These are phyloP conservation scores for Beauveria sp. DNA, from an alignment of 2,329 filamentous ascomycete species.

Conservation along the genomic window DNA sequence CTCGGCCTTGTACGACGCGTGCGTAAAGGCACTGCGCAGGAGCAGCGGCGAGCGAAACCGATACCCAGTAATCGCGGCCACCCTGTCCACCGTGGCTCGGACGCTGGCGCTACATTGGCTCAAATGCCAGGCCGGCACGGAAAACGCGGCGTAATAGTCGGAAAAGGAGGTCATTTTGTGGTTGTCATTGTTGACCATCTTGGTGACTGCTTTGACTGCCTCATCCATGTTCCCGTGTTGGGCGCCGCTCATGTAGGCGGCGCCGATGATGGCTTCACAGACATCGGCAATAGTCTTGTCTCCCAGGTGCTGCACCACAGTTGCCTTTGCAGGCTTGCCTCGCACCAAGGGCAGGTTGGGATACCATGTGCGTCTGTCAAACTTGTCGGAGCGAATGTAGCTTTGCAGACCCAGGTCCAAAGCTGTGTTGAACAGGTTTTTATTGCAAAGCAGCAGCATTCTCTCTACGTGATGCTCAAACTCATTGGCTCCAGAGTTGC, in stretches of 20 bases:
- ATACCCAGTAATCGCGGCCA: constrained; percentile 52
- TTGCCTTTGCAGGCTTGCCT: constrained; percentile 53
- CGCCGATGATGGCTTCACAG: constrained; percentile 89
- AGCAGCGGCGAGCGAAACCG: constrained; percentile 68
- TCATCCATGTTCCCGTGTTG: constrained; percentile 40
- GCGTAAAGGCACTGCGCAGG: constrained; percentile 77
- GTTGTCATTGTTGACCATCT: constrained; percentile 59
- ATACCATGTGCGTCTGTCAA: constrained; percentile 83
- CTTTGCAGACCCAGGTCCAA: constrained; percentile 57
- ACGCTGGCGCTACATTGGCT: constrained; percentile 53
- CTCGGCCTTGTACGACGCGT: constrained; percentile 79
- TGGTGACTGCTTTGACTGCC: constrained; percentile 57
- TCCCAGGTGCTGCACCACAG: constrained; percentile 57
- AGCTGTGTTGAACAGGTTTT: constrained; percentile 76
- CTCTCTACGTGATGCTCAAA: constrained; percentile 83
- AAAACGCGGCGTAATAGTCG: constrained; percentile 67
- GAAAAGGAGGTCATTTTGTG: constrained; percentile 63
- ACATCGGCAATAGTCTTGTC: constrained; percentile 94
- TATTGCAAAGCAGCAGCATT: constrained; percentile 87
- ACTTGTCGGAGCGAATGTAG: constrained; percentile 75
- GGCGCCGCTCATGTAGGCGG: constrained; percentile 54
- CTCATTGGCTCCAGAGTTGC: constrained; percentile 70
- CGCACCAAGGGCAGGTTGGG: constrained; percentile 66
- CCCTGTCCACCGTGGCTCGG: constrained; percentile 55
- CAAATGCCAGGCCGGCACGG: constrained; percentile 61